phyloP scores from a whole-genome alignment of 2,329 filamentous ascomycete genomes.

The Trichoderma aggressivum region DNA sequence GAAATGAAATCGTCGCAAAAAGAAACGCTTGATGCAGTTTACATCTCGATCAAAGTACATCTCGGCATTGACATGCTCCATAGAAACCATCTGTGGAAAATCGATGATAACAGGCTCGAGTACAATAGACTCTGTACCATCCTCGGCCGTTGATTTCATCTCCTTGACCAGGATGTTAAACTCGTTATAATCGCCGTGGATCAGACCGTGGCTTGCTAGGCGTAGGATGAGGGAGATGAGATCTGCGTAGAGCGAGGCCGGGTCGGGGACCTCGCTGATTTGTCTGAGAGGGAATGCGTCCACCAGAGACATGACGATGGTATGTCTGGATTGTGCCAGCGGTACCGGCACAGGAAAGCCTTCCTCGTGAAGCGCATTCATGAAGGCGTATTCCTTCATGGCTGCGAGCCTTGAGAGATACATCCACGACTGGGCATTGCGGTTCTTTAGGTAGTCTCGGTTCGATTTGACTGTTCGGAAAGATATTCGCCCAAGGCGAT shows the following conservation, averaged over 20 bases:
- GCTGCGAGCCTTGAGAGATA: slow-evolving; percentile 92
- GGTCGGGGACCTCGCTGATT: slow-evolving; percentile 78
- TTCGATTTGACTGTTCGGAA: slow-evolving; percentile 96
- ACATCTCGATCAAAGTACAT: slow-evolving; percentile 98
- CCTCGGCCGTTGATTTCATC: slow-evolving; percentile 42
- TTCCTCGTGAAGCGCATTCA: slow-evolving; percentile 78
- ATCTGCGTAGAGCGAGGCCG: slow-evolving; percentile 84
- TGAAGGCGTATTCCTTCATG: slow-evolving; percentile 91
- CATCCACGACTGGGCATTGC: slow-evolving; percentile 86
- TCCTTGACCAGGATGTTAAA: slow-evolving; percentile 97
- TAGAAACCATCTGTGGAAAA: slow-evolving; percentile 97
- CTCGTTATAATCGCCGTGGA: slow-evolving; percentile 98
- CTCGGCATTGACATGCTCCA: slow-evolving; percentile 88
- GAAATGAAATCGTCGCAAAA: slow-evolving; percentile 85
- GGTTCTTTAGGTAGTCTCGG: slow-evolving; percentile 87
- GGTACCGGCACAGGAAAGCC: slow-evolving; percentile 89
- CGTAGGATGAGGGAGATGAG: slow-evolving; percentile 82
- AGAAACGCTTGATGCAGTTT: slow-evolving; percentile 92
- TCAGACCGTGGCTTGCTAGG: slow-evolving; percentile 80
- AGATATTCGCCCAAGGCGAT: slow-evolving; percentile 90
- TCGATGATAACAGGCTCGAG: slow-evolving; percentile 87
- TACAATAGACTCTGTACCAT: slow-evolving; percentile 41
- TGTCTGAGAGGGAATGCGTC: slow-evolving; percentile 90
- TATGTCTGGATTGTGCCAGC: slow-evolving; percentile 85
- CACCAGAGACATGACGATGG: slow-evolving; percentile 91